A percentile compares a stretch with the other conserved stretches of the same genome.
Evolutionary conservation across 345 rosid genomes (phyloP).

Genomic region (Pistacia integerrima): DNA sequence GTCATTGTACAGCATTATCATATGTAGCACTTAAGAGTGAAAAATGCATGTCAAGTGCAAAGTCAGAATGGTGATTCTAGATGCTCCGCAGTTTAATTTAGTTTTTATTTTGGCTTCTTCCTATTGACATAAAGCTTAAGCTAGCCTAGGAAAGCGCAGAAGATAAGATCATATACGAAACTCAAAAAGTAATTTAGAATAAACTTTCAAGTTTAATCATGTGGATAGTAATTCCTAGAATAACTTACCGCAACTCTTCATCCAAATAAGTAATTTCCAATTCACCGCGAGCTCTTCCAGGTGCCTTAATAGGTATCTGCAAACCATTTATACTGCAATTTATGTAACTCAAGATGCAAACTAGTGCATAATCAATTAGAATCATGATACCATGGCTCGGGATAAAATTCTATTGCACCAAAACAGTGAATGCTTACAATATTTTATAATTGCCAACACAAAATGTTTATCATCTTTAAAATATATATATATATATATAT

Average conservation of each 20-base stretch:
- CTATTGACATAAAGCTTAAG: neutral
- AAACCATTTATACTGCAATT: neutral
- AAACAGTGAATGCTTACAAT: neutral
- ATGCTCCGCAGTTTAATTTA: neutral
- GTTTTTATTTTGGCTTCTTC: neutral
- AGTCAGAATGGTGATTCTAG: no score
- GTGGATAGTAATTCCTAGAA: neutral
- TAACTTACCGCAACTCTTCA: slow-evolving; percentile 40
- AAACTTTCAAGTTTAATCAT: no score
- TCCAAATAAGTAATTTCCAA: slow-evolving; percentile 52
- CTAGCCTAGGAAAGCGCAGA: neutral
- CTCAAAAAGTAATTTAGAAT: neutral
- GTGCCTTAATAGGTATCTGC: slow-evolving; percentile 38
- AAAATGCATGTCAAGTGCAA: no score
- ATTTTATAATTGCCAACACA: no score
- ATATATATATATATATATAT: no score
- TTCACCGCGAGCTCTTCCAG: slow-evolving; percentile 45
- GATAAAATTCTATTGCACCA: neutral
- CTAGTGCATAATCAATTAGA: neutral
- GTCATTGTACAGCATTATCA: no score
- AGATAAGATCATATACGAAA: neutral
- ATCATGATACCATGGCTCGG: neutral
- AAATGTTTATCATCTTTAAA: no score
- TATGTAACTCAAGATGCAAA: neutral
- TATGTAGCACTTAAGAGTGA: no score